Percentiles rank a stretch among this genome's conserved stretches.
phyloP scores from a whole-genome alignment of 768 basidiomycete genomes.

The Termitomyces sp. region DNA sequence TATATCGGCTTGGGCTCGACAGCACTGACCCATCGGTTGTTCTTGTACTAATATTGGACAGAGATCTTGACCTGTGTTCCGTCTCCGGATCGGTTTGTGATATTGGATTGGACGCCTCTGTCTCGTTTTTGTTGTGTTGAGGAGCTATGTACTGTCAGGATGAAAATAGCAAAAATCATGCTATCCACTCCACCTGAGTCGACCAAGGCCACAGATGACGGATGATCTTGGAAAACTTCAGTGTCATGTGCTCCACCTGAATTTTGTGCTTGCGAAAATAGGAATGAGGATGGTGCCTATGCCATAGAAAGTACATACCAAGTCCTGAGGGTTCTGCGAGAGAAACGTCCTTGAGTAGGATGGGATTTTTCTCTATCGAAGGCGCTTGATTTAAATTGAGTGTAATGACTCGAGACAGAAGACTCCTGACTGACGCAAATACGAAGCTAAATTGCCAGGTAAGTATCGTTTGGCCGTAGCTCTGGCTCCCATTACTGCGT shows the following conservation, averaged over 20 bases:
- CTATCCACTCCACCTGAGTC: not conserved
- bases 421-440: constrained; percentile 9
- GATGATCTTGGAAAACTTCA: not conserved
- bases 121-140: not conserved
- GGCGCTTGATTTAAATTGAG: not conserved
- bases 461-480: constrained; percentile 17
- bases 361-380: not conserved
- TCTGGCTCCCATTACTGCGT: constrained; percentile 13
- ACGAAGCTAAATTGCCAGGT: constrained; percentile 5
- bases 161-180: not conserved
- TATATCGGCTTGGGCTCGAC: not conserved
- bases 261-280: not conserved
- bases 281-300: not conserved
- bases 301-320: not conserved
- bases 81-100: not conserved
- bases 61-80: not conserved
- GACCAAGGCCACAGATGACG: too few relatives aligned
- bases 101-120: constrained; percentile 2
- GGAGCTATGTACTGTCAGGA: not conserved
- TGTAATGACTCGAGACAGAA: not conserved
- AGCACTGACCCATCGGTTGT: constrained; percentile 8
- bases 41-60: constrained; percentile 8
- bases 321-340: not conserved
- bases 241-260: not conserved
- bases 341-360: not conserved